A percentile compares a stretch with the other conserved stretches of the same genome.
Conservation (phyloP, 1,139 yeast genomes). For the Saccharomyces uvarum region DNA sequence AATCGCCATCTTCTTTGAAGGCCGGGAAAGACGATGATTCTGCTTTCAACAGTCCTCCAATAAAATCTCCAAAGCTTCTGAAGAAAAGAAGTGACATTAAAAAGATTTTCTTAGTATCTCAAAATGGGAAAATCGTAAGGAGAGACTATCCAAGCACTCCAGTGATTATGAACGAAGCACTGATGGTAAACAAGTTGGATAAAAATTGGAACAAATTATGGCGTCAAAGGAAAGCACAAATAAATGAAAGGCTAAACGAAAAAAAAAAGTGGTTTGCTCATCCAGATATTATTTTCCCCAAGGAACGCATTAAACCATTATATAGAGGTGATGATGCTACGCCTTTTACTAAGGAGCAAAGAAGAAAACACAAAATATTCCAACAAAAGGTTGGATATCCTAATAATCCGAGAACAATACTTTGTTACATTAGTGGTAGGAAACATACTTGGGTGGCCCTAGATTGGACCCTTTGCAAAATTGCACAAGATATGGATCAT, state of each 20-base stretch:
- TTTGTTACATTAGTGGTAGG: slow-evolving; percentile 62
- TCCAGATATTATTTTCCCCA: slow-evolving; percentile 19
- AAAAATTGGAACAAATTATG: slow-evolving; percentile 20
- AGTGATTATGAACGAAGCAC: slow-evolving; percentile 24
- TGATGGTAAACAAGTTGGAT: slow-evolving; percentile 24
- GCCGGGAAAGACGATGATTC: not conserved
- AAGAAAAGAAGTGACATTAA: slow-evolving; percentile 1
- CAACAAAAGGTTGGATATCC: slow-evolving; percentile 23
- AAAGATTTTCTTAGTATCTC: slow-evolving; percentile 16
- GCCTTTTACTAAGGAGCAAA: slow-evolving; percentile 22
- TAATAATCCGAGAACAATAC: slow-evolving; percentile 42
- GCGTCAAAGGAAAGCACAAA: slow-evolving; percentile 14
- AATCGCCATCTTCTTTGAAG: not conserved
- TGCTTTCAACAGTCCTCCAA: not conserved
- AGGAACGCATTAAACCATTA: slow-evolving; percentile 5
- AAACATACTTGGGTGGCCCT: slow-evolving; percentile 72
- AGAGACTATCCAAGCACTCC: slow-evolving; percentile 31
- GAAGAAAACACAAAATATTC: slow-evolving; percentile 21
- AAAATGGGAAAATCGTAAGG: slow-evolving; percentile 26
- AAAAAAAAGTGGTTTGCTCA: slow-evolving; percentile 15
- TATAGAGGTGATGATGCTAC: slow-evolving; percentile 19
- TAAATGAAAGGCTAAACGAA: slow-evolving; percentile 17
- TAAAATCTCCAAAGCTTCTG: slow-evolving; percentile 8
- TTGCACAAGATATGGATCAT: slow-evolving; percentile 56
- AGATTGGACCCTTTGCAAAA: slow-evolving; percentile 53